Conservation (phyloP, 768 basidiomycete genomes). For the Cystoderma amianthinum region DNA sequence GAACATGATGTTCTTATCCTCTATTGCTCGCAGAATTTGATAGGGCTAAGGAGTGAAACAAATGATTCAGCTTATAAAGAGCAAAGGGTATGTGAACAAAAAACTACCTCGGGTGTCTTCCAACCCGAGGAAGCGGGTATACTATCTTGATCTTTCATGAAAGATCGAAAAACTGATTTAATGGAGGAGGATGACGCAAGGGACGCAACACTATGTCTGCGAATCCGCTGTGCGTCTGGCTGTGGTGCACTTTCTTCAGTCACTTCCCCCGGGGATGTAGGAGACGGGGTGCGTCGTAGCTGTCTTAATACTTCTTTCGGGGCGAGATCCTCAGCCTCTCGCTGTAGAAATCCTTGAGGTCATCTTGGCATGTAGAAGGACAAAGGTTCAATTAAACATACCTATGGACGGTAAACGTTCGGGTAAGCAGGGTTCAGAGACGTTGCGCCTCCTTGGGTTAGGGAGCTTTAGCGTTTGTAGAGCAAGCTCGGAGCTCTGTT, state of each 20-base stretch:
- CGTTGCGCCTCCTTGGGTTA: constrained; percentile 30
- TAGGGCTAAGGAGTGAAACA: constrained; percentile 25
- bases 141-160: constrained; percentile 8
- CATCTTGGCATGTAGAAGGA: constrained; percentile 13
- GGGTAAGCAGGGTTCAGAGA: constrained; percentile 53
- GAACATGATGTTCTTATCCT: constrained; percentile 74
- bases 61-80: constrained; percentile 22
- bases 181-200: constrained; percentile 11
- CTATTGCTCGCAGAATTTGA: constrained; percentile 78
- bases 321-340: constrained; percentile 59
- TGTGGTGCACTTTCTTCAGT: constrained; percentile 12
- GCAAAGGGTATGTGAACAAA: constrained; percentile 15
- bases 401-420: constrained; percentile 63
- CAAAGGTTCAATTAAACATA: constrained; percentile 21
- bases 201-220: constrained; percentile 13
- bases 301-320: constrained; percentile 53
- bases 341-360: constrained; percentile 55
- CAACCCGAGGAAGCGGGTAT: constrained; percentile 18
- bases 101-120: constrained; percentile 48
- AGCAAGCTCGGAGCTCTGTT: constrained; percentile 15
- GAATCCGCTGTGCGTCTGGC: constrained; percentile 6
- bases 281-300: constrained; percentile 14
- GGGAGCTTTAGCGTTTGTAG: constrained; percentile 6
- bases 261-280: constrained; percentile 11
- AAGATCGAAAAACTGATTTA: constrained; percentile 6